Conservation (phyloP, 2,329 filamentous ascomycete species). For the Fusarium globosum region DNA sequence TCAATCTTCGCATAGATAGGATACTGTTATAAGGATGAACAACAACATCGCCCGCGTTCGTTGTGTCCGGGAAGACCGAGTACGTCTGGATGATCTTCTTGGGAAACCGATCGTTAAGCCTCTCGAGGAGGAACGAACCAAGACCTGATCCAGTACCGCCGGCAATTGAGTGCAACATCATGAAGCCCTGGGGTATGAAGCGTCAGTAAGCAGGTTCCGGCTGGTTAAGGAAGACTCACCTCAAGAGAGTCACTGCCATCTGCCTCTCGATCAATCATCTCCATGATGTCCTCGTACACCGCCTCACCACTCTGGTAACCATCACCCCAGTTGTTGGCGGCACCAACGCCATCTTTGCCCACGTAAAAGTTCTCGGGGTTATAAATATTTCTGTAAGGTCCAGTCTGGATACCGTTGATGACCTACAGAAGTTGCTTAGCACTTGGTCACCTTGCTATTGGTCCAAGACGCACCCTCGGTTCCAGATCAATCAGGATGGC, state of each 20-base stretch:
- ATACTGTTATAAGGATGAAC: slow-evolving; percentile 99
- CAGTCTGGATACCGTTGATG: slow-evolving; percentile 90
- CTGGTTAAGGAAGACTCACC: slow-evolving; percentile 49
- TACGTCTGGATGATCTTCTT: slow-evolving; percentile 99
- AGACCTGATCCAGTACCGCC: slow-evolving; percentile 97
- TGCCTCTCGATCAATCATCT: slow-evolving; percentile 99
- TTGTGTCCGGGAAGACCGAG: slow-evolving; percentile 96
- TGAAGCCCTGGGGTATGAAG: slow-evolving; percentile 76
- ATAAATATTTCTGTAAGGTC: slow-evolving; percentile 98
- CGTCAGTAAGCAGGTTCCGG: not conserved
- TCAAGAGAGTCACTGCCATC: slow-evolving; percentile 98
- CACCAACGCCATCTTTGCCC: slow-evolving; percentile 91
- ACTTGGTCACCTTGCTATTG: not conserved
- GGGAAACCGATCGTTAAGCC: slow-evolving; percentile 95
- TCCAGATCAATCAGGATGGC: slow-evolving; percentile 96
- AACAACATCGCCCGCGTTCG: slow-evolving; percentile 87
- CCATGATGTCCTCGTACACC: slow-evolving; percentile 96
- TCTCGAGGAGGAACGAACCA: slow-evolving; percentile 92
- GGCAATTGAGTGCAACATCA: slow-evolving; percentile 98
- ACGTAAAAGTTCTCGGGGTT: slow-evolving; percentile 99
- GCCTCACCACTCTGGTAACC: slow-evolving; percentile 93
- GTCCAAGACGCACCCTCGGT: slow-evolving; percentile 71
- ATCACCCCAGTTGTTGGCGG: slow-evolving; percentile 98
- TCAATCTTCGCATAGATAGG: slow-evolving; percentile 88
- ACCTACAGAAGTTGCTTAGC: slow-evolving; percentile 61